Conservation (phyloP, 208 protist genomes). For the Leishmania mexicana region DNA sequence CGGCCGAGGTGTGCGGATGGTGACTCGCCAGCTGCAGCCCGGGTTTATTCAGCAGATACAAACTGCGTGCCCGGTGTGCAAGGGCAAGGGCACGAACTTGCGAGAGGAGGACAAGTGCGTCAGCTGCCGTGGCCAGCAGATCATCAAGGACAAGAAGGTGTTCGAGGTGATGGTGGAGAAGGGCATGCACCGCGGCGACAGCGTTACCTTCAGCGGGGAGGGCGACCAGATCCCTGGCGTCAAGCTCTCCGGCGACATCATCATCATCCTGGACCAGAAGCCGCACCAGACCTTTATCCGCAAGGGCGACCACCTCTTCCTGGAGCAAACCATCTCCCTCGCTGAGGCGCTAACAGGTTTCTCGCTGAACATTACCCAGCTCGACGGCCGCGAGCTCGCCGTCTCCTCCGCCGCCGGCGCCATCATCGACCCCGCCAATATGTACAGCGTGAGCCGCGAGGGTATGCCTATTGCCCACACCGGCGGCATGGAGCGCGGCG, state of each 20-base stretch:
- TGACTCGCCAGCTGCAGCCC: constrained; percentile 94
- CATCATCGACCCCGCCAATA: constrained; percentile 86
- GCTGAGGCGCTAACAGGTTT: constrained; percentile 96
- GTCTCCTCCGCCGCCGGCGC: constrained; percentile 59
- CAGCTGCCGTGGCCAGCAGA: constrained; percentile 95
- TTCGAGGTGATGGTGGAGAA: constrained; percentile 98
- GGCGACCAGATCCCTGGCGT: constrained; percentile 96
- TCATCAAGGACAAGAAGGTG: constrained; percentile 95
- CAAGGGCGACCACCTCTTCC: constrained; percentile 95
- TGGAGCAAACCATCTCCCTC: constrained; percentile 92
- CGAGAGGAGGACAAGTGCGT: constrained; percentile 95
- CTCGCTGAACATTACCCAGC: constrained; percentile 86
- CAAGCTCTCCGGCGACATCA: constrained; percentile 96
- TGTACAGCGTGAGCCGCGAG: constrained; percentile 89
- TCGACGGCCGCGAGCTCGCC: constrained; percentile 89
- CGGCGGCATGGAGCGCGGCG: constrained; percentile 88
- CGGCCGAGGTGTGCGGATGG: constrained; percentile 93
- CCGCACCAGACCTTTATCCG: constrained; percentile 94
- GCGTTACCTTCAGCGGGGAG: constrained; percentile 96
- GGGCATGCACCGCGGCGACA: constrained; percentile 96
- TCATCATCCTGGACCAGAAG: constrained; percentile 97
- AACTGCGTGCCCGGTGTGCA: constrained; percentile 92
- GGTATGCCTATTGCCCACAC: constrained; percentile 94
- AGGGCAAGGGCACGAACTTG: constrained; percentile 92
- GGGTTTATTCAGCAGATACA: constrained; percentile 98